These are phyloP conservation scores for Suillus subalutaceus DNA, from an alignment of 768 basidiomycete species.

Conservation along the genomic window DNA sequence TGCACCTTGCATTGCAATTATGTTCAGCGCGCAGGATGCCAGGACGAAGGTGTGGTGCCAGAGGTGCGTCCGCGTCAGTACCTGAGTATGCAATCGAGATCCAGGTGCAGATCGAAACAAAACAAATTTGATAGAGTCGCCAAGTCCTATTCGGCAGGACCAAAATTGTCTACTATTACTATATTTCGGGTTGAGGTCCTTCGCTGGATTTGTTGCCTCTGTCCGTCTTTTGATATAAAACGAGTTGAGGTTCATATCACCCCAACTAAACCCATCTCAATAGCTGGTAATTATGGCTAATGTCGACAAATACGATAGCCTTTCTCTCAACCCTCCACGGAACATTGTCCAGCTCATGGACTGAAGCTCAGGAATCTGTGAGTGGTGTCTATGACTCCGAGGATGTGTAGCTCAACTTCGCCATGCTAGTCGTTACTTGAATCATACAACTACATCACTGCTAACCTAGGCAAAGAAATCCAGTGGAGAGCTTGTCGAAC, in stretches of 20 bases:
- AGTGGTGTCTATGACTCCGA: conserved; percentile 8
- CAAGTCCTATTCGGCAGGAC: not conserved
- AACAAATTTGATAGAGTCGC: no score
- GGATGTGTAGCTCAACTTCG: not conserved
- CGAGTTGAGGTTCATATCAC: not conserved
- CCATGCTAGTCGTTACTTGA: conserved; percentile 62
- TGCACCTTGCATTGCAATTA: no score
- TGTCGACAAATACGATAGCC: conserved; percentile 41
- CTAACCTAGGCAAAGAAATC: conserved; percentile 91
- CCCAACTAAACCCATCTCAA: not conserved
- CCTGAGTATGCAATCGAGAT: no score
- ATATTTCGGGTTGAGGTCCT: not conserved
- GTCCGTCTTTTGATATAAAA: not conserved
- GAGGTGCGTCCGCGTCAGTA: no score
- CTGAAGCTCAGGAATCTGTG: conserved; percentile 28
- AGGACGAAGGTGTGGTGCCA: no score
- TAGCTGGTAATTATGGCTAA: not conserved
- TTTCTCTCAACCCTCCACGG: conserved; percentile 37
- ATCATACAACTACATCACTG: conserved; percentile 84
- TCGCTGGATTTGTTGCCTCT: conserved; percentile 9
- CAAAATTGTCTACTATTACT: not conserved
- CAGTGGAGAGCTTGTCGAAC: conserved; percentile 78
- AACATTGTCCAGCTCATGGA: conserved; percentile 25
- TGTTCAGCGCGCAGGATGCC: no score
- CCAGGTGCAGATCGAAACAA: no score